Conservation (phyloP, 768 basidiomycete species). For the Lactifluus piperatus region DNA sequence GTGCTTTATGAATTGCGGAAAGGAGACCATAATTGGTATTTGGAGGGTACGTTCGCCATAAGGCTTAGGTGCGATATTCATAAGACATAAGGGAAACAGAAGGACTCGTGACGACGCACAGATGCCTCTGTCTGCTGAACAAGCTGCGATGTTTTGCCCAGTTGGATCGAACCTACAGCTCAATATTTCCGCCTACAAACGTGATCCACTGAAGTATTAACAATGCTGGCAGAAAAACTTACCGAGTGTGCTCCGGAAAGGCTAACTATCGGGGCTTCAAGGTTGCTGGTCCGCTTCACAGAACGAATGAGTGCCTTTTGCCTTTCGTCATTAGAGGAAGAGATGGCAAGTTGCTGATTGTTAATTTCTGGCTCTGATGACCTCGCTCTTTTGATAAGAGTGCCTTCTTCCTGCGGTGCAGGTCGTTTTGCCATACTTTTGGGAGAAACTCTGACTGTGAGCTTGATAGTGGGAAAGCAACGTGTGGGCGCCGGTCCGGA, state of each 20-base stretch:
- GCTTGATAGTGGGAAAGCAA: no score
- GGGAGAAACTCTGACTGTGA: background rate
- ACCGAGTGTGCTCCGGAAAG: slow-evolving; percentile 83
- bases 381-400: slow-evolving; percentile 55
- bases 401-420: slow-evolving; percentile 46
- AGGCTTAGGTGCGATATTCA: slow-evolving; percentile 35
- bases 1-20: slow-evolving; percentile 76
- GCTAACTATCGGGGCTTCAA: slow-evolving; percentile 91
- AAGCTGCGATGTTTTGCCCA: slow-evolving; percentile 89
- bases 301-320: slow-evolving; percentile 75
- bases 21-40: slow-evolving; percentile 90
- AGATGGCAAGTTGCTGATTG: slow-evolving; percentile 67
- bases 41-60: slow-evolving; percentile 89
- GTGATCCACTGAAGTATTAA: background rate
- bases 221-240: slow-evolving; percentile 26
- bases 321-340: slow-evolving; percentile 62
- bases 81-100: slow-evolving; percentile 3
- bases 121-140: slow-evolving; percentile 81
- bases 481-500: no score
- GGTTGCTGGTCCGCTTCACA: slow-evolving; percentile 84
- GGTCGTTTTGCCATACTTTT: slow-evolving; percentile 58
- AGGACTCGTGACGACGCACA: slow-evolving; percentile 46
- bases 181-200: slow-evolving; percentile 66
- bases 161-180: slow-evolving; percentile 92
- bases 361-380: slow-evolving; percentile 36